Base-by-base conservation (phyloP, 2,329 filamentous ascomycete genomes). In the Penicillium freii region DNA sequence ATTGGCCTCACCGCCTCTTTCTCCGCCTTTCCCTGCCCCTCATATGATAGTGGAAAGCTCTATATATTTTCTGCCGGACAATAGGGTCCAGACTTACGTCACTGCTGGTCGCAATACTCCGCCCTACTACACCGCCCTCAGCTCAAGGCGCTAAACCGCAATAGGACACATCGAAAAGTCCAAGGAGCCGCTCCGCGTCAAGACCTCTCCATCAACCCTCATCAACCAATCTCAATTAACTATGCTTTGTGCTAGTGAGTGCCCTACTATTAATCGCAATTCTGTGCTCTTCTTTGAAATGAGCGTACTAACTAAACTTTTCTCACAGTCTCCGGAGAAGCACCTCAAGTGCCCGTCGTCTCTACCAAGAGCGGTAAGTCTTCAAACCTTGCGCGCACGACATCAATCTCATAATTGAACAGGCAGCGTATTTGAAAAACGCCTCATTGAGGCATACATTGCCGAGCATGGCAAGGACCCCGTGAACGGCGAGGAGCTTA, bases 381-480 rank as follows among this genome's bases (percentile, higher is more conserved):
- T 60, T 58, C 51, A 50, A 53, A 58, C 61, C 51, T 53, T 51
- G 58, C 39, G 61, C 57, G 54, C 55, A 45, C 50, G 44, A 31
- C 39, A 45, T 53, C 1, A 56, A 45, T 54, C 72, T 78, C 69
- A 77, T 66, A 40, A 44, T 19, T 21, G 34, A 62, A 29, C 71
- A 91, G 91, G 93, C 69, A 88, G 89, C 73, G 86, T 97, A 50
- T 99, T 95, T 76, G 94, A 99, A 78, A 96, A 91, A 79, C 89
- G 93, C 50, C 82, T 99, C 62, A 93, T 99, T 70, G 92, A 97
- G 75, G 90, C 93, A 67, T 96, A 97, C 75, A 92, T 99, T 71
- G 84, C 89, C 64, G 91, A 97, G 77, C 86, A 97, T 77, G 91
- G 90, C 69, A 95, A 91, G 65, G 94, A 99, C 70, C 94, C 94